Percentiles rank a stretch among this genome's conserved stretches.
These are phyloP conservation scores for Cladophialophora yegresii DNA, from an alignment of 2,329 filamentous ascomycete species.

Conservation along the genomic window DNA sequence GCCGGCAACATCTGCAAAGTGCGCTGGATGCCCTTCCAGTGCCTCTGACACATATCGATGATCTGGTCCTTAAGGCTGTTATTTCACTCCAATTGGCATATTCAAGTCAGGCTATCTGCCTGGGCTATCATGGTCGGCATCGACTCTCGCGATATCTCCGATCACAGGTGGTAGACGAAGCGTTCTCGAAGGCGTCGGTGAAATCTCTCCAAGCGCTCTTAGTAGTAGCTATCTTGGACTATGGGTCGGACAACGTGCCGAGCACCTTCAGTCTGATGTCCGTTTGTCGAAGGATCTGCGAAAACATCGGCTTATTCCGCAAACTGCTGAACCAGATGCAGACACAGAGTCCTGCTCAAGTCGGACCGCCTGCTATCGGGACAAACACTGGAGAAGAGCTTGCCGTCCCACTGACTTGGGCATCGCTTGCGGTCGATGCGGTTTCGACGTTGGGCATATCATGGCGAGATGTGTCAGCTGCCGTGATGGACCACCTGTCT, in stretches of 20 bases:
- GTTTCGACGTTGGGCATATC: constrained; percentile 33
- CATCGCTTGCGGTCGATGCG: constrained; percentile 30
- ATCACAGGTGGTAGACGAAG: constrained; percentile 34
- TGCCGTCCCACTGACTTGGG: constrained; percentile 33
- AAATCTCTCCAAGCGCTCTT: constrained; percentile 35
- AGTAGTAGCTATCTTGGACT: constrained; percentile 35
- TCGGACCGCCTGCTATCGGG: constrained; percentile 32
- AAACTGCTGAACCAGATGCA: constrained; percentile 34
- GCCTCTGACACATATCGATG: constrained; percentile 32
- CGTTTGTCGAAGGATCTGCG: constrained; percentile 34
- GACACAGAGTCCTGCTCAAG: constrained; percentile 30
- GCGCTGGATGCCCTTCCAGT: constrained; percentile 27
- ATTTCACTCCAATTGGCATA: constrained; percentile 33
- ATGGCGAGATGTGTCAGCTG: constrained; percentile 35
- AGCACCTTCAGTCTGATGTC: constrained; percentile 35
- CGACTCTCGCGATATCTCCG: constrained; percentile 33
- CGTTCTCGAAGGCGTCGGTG: constrained; percentile 33
- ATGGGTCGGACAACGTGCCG: constrained; percentile 35
- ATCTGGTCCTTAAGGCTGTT: constrained; percentile 35
- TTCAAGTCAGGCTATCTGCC: constrained; percentile 35
- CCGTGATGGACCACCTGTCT: constrained; percentile 34
- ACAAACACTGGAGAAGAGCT: constrained; percentile 33
- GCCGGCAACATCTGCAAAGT: constrained; percentile 28
- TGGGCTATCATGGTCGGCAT: constrained; percentile 35
- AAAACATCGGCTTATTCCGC: constrained; percentile 35